Evolutionary conservation across 1,284 basidiomycete genomes (phyloP), one percentile per base, ranked within the genome.

Genomic region (Violaceomyces palustris): DNA sequence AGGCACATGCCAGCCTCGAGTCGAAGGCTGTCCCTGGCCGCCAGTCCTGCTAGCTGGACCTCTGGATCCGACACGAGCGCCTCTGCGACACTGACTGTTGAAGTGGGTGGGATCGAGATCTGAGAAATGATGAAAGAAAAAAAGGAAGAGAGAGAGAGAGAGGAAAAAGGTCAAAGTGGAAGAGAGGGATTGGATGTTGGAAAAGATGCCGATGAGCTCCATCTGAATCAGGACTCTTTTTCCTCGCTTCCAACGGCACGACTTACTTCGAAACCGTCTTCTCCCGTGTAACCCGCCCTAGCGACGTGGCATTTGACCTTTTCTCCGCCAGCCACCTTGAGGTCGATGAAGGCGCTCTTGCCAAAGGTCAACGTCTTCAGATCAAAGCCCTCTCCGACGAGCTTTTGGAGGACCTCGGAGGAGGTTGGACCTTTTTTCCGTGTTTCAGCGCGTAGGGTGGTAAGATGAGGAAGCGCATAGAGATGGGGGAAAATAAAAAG

Each of bases 1-100:
- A 99, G 78, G 74, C 93, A 98, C 84, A 98, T 86, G n/a, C 93
- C 93, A 0, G 93, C 93, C 75, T 98, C 93, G 28, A 98, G 79
- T 26, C 93, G 82, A 15, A 99, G 77, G 62, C 86, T 90, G 74
- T 98, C 94, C 33, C 94, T 82, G 9, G 92, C 89, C 17, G 89
- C 93, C 4, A 98, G 81, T 14, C 94, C 93, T 0, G 88, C 86
- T 5, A 94, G 80, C 73, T 88, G 83, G 2, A 94, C 87, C 1
- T 79, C 64, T 53, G 83, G 80, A 25, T 81, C 77, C 1, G 58
- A 46, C 12, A 76, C 54, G n/a, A 97, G 79, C 15, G 86, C 75
- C 29, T 82, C 78, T 0, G 90, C 84, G 32, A 93, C 79, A 6
- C 81, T 80, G 6, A 83, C 78, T 0, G 89, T 85, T 36, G 85